Conservation (phyloP, 352 stramenopile genomes). For the Phytophthora citrophthora region DNA sequence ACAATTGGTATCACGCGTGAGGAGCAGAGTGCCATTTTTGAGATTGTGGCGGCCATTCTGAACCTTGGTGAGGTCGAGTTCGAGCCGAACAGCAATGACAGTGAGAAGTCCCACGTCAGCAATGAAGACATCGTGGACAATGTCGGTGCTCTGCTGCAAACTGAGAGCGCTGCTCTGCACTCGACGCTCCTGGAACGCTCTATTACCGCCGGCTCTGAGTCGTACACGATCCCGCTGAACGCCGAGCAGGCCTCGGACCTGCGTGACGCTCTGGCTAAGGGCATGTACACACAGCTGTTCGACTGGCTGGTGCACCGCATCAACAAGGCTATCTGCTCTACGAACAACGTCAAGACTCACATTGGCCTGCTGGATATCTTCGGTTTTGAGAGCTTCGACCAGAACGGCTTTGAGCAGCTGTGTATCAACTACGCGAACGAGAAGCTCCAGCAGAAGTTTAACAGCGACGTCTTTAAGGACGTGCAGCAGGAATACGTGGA, state of each 20-base stretch:
- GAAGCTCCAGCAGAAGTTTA: slow-evolving; percentile 91
- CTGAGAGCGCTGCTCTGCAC: slow-evolving; percentile 72
- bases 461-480: slow-evolving; percentile 95
- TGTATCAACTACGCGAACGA: slow-evolving; percentile 94
- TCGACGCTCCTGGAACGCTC: slow-evolving; percentile 89
- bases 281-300: slow-evolving; percentile 97
- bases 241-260: slow-evolving; percentile 90
- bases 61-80: slow-evolving; percentile 97
- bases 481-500: slow-evolving; percentile 96
- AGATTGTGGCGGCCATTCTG: slow-evolving; percentile 96
- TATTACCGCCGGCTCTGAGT: slow-evolving; percentile 93
- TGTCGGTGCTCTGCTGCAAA: slow-evolving; percentile 66
- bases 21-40: slow-evolving; percentile 92
- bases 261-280: slow-evolving; percentile 95
- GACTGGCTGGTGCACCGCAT: slow-evolving; percentile 94
- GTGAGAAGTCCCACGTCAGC: slow-evolving; percentile 63
- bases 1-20: slow-evolving; percentile 91
- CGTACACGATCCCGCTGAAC: slow-evolving; percentile 93
- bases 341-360: slow-evolving; percentile 73
- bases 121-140: slow-evolving; percentile 67
- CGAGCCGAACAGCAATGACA: slow-evolving; percentile 48
- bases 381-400: slow-evolving; percentile 94
- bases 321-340: slow-evolving; percentile 83
- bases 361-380: slow-evolving; percentile 97
- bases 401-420: slow-evolving; percentile 90